Evolutionary conservation across 208 protist genomes (phyloP), one percentile per base, ranked within the genome.

Genomic region (Wallacemonas sp.): DNA sequence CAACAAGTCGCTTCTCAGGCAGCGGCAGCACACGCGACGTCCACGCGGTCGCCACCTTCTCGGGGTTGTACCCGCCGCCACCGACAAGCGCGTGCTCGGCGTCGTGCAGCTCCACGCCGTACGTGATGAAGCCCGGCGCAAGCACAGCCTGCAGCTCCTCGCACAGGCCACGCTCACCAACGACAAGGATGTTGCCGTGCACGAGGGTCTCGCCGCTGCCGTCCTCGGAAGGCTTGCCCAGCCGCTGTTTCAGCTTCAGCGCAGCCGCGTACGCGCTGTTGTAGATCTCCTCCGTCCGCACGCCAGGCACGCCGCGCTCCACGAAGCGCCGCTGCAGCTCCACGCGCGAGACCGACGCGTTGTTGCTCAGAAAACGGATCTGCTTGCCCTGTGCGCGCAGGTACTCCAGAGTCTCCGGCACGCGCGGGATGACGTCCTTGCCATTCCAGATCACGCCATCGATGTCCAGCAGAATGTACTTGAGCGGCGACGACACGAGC

Each of bases 341-440:
- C 41, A 62, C 68, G 9, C 87, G 77, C 3, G 76, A 87, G 6
- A 85, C 52, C 1, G 75, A 79, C 17, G 83, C 83, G 69, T 90
- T 93, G 73, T 93, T 93, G 29, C 75, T 82, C 27, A 93, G 57
- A 46, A 93, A 90, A 27, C 83, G 83, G 12, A 93, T 66, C 21
- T 83, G 24, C 61, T 85, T 87, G 27, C 81, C 80, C 24, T 50
- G 36, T 0, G 37, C 17, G 39, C 80, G 83, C 29, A 93, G 70
- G 52, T 87, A 75, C 45, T 52, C 29, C 46, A 93, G 71, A 19
- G 81, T 81, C 54, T 91, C 65, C 0, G 80, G 82, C 8, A 85
- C 66, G 9, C 72, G 48, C 0, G 66, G 50, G 21, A 89, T 67
- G 22, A 89, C 74, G 34, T 76, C 54, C 10, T 30, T 46, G 36